Percentiles rank a stretch among this genome's conserved stretches.
Evolutionary conservation across 2,329 filamentous ascomycete genomes (phyloP).

Genomic region (Talaromyces sp.): DNA sequence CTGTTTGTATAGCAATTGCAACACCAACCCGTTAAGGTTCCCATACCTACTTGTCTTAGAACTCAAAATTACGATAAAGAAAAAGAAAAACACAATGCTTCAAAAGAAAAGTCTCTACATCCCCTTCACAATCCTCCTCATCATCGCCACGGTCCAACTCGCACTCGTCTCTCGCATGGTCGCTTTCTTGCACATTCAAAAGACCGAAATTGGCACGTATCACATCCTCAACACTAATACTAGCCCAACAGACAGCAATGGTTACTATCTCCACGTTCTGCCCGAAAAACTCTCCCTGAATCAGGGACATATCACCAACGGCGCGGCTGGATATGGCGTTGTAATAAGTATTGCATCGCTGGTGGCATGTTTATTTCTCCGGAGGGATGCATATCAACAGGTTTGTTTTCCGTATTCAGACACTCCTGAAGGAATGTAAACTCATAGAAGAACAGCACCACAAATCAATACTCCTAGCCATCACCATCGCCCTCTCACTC

Average conservation of each 20-base stretch:
- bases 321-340: constrained; percentile 9
- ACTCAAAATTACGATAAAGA: no score
- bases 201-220: constrained; percentile 2
- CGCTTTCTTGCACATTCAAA: constrained; percentile 13
- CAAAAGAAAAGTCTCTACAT: constrained; percentile 4
- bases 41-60: background rate
- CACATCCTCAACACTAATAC: background rate
- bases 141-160: constrained; percentile 12
- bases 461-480: constrained; percentile 1
- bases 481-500: background rate
- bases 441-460: background rate
- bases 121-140: constrained; percentile 9
- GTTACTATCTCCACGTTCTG: constrained; percentile 12
- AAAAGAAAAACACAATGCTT: background rate
- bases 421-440: no score
- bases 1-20: background rate
- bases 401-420: background rate
- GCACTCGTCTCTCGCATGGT: constrained; percentile 16
- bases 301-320: constrained; percentile 15
- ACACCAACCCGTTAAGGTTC: background rate
- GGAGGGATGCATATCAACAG: background rate
- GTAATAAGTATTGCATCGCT: constrained; percentile 10
- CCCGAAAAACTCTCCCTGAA: constrained; percentile 14
- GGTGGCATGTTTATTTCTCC: background rate
- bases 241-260: background rate